A percentile compares a stretch with the other conserved stretches of the same genome.
Evolutionary conservation across 108 stramenopile species (phyloP).

Genomic region (Mediolabrus comicus): DNA sequence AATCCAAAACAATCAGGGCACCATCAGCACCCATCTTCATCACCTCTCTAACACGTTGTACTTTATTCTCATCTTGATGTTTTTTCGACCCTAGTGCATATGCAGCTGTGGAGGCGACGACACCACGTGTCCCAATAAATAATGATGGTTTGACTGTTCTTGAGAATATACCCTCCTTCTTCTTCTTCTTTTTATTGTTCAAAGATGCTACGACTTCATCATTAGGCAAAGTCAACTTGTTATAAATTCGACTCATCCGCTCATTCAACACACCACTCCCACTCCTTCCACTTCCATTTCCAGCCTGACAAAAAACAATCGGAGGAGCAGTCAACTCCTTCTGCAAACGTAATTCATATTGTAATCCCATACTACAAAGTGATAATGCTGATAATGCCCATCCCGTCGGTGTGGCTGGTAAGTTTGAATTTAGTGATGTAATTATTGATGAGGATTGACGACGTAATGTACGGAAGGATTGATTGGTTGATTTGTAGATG

Average conservation of each 20-base stretch:
- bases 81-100: slow-evolving; percentile 49
- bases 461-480: slow-evolving; percentile 3
- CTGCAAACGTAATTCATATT: slow-evolving; percentile 63
- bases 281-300: too few relatives aligned
- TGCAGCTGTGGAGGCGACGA: slow-evolving; percentile 62
- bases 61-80: slow-evolving; percentile 23
- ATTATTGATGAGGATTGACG: slow-evolving; percentile 19
- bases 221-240: slow-evolving; percentile 12
- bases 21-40: slow-evolving; percentile 70
- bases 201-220: neutral
- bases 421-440: slow-evolving; percentile 14
- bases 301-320: slow-evolving; percentile 60
- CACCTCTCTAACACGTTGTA: slow-evolving; percentile 60
- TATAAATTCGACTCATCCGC: slow-evolving; percentile 27
- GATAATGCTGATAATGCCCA: slow-evolving; percentile 61
- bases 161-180: slow-evolving; percentile 50
- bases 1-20: slow-evolving; percentile 73
- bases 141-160: slow-evolving; percentile 67
- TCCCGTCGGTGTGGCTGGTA: slow-evolving; percentile 67
- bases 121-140: slow-evolving; percentile 78
- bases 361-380: slow-evolving; percentile 42
- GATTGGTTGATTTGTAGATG: slow-evolving; percentile 13
- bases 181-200: slow-evolving; percentile 5
- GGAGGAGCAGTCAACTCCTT: slow-evolving; percentile 58
- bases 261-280: slow-evolving; percentile 10